Evolutionary conservation across 176 grass and related monocot species (phyloP).

Genomic region (Eleusine coracana): DNA sequence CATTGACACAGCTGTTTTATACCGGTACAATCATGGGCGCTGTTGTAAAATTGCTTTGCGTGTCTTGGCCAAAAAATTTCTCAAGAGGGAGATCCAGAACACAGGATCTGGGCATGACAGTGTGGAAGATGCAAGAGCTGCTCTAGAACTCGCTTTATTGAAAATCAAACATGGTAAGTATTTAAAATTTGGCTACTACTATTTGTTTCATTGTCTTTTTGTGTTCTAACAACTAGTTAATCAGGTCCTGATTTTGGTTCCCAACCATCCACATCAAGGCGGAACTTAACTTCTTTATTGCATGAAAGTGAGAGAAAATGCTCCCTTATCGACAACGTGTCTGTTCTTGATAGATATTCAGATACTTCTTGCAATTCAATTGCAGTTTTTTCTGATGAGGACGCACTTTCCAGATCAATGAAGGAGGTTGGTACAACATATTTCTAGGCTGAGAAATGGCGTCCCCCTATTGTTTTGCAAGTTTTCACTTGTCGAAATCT

Average conservation of each 20-base stretch:
- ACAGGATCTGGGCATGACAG: constrained; percentile 86
- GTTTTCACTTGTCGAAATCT: constrained; percentile 35
- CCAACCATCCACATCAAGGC: constrained; percentile 48
- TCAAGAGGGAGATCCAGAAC: constrained; percentile 65
- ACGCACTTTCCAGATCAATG: constrained; percentile 78
- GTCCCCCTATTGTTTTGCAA: background rate
- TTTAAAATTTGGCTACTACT: background rate
- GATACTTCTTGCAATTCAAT: constrained; percentile 91
- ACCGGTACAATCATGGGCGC: constrained; percentile 61
- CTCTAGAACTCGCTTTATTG: constrained; percentile 79
- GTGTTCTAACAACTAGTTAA: constrained; percentile 41
- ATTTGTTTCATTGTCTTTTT: background rate
- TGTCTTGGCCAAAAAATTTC: constrained; percentile 78
- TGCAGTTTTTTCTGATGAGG: constrained; percentile 76
- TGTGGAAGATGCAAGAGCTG: constrained; percentile 87
- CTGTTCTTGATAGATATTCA: constrained; percentile 74
- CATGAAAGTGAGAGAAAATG: constrained; percentile 73
- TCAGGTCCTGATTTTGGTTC: constrained; percentile 95
- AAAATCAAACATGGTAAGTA: constrained; percentile 89
- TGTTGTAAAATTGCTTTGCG: constrained; percentile 81
- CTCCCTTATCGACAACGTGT: constrained; percentile 73
- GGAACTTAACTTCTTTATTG: constrained; percentile 68
- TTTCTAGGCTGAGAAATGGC: constrained; percentile 6
- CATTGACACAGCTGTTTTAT: constrained; percentile 90
- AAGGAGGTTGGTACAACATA: constrained; percentile 65